Percentiles rank a stretch among this genome's conserved stretches.
Evolutionary conservation across 768 basidiomycete genomes (phyloP).

Genomic region (Peribolospora baueri): DNA sequence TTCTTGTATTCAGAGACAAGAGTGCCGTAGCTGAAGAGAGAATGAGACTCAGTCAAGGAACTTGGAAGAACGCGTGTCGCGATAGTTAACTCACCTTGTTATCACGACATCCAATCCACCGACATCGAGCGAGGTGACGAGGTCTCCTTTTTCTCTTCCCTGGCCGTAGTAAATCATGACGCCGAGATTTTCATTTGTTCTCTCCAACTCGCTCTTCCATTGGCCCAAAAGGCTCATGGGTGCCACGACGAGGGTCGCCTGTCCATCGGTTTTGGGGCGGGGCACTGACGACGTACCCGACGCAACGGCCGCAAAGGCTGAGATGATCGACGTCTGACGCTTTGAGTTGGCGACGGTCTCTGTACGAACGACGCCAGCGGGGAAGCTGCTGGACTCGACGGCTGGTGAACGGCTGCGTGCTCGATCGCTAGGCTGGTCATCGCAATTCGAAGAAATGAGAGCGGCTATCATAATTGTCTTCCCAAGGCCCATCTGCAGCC

Average conservation of each 20-base stretch:
- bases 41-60: background rate
- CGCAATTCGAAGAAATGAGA: no score
- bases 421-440: background rate
- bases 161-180: conserved; percentile 69
- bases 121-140: conserved; percentile 10
- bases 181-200: conserved; percentile 45
- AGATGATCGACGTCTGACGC: no score
- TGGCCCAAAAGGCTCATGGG: conserved; percentile 77
- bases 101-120: conserved; percentile 51
- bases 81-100: conserved; percentile 22
- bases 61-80: background rate
- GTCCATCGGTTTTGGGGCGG: background rate
- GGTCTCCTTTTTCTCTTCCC: conserved; percentile 37
- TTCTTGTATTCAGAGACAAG: conserved; percentile 53
- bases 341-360: conserved; percentile 25
- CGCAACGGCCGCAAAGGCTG: conserved; percentile 29
- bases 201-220: conserved; percentile 75
- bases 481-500: conserved; percentile 54
- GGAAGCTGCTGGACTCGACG: no score
- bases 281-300: no score
- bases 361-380: no score
- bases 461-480: conserved; percentile 75
- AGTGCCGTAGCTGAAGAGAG: conserved; percentile 45
- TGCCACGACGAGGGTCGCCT: conserved; percentile 67
- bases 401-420: background rate